Evolutionary conservation across 1,284 basidiomycete species (phyloP).

Genomic region (Ceratobasidium sp.): DNA sequence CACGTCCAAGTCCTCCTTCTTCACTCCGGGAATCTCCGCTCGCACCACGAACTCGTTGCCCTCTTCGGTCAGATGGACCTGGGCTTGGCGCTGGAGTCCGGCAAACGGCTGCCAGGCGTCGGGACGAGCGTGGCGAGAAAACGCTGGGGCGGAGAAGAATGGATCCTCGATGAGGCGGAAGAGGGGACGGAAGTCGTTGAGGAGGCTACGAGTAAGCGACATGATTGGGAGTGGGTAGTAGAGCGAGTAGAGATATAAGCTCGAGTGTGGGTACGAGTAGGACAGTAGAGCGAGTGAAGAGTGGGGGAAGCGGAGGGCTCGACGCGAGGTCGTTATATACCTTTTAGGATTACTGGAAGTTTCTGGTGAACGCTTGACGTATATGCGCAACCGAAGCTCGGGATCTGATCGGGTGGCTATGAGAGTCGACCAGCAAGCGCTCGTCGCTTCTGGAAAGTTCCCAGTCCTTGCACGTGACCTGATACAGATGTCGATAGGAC

Average conservation of each 20-base stretch:
- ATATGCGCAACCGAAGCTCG: neutral
- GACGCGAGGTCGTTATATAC: neutral
- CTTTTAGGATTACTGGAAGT: neutral
- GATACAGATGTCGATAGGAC: neutral
- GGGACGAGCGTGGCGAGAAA: constrained; percentile 10
- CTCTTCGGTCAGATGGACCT: constrained; percentile 70
- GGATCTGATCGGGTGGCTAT: constrained; percentile 8
- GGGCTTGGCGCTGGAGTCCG: constrained; percentile 49
- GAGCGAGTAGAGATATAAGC: constrained; percentile 25
- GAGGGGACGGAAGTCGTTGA: constrained; percentile 74
- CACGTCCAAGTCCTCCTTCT: constrained; percentile 76
- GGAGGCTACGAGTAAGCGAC: constrained; percentile 69
- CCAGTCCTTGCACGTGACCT: neutral
- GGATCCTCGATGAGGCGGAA: constrained; percentile 76
- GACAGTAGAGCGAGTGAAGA: neutral
- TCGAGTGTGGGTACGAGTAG: neutral
- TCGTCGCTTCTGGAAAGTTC: constrained; percentile 37
- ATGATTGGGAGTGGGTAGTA: constrained; percentile 49
- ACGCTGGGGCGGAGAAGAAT: constrained; percentile 53
- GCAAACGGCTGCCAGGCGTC: constrained; percentile 45
- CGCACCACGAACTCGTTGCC: constrained; percentile 70
- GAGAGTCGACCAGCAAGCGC: constrained; percentile 22
- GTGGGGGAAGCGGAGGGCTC: neutral
- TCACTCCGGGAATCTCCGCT: constrained; percentile 78
- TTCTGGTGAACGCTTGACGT: neutral